Percentiles rank a stretch among this genome's conserved stretches.
phyloP scores from a whole-genome alignment of 2,329 filamentous ascomycete species.

The Ophioceras dolichostomum region DNA sequence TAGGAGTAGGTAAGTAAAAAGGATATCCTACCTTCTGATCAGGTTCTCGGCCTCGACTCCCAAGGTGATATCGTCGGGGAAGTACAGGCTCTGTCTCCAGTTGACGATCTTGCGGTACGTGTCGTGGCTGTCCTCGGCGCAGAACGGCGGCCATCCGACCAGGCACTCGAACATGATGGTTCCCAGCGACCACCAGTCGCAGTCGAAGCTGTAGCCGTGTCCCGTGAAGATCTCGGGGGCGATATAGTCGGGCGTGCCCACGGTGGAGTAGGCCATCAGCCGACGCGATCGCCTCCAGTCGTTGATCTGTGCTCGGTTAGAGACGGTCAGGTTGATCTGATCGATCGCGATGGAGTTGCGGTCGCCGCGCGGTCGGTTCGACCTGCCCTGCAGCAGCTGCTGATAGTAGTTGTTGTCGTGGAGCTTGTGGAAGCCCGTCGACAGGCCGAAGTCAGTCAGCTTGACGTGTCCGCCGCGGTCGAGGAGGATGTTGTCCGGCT shows the following conservation, averaged over 20 bases:
- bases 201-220: constrained; percentile 90
- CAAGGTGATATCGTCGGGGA: constrained; percentile 88
- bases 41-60: constrained; percentile 83
- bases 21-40: constrained; percentile 62
- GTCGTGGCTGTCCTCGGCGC: constrained; percentile 92
- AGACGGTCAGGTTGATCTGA: constrained; percentile 95
- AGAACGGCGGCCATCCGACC: constrained; percentile 98
- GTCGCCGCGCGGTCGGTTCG: constrained; percentile 57
- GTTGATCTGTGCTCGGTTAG: constrained; percentile 95
- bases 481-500: constrained; percentile 95
- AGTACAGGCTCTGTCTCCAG: constrained; percentile 91
- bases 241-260: constrained; percentile 97
- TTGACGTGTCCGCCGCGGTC: constrained; percentile 96
- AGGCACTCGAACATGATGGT: constrained; percentile 99
- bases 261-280: constrained; percentile 94
- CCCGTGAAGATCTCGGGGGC: constrained; percentile 97
- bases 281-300: constrained; percentile 95
- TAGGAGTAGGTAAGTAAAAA: no score
- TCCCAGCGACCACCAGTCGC: constrained; percentile 98
- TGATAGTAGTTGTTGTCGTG: constrained; percentile 99
- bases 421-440: constrained; percentile 93
- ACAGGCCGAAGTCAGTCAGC: constrained; percentile 93
- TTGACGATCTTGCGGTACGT: constrained; percentile 99
- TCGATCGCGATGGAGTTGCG: constrained; percentile 92
- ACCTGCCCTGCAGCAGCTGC: constrained; percentile 75